A percentile compares a stretch with the other conserved stretches of the same genome.
Evolutionary conservation across 192 early-diverging fungal genomes (phyloP).

Genomic region (Chytriomyces hyalinus): DNA sequence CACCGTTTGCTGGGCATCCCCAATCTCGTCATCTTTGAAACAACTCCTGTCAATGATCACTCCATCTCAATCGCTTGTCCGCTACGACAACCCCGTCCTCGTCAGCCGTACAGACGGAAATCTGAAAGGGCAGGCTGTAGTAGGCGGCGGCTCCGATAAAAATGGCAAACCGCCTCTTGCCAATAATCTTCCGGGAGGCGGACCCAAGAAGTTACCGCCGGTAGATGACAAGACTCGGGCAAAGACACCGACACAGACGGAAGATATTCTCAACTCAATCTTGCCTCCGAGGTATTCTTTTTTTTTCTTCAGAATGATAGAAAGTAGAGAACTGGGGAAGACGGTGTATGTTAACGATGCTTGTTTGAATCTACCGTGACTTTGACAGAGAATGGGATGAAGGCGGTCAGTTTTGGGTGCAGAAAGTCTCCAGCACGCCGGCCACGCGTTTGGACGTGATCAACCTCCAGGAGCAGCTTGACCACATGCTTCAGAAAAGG

Average conservation of each 20-base stretch:
- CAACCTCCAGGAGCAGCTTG: conserved; percentile 67
- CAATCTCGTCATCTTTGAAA: too few relatives aligned
- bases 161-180: conserved; percentile 35
- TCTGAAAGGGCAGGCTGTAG: conserved; percentile 23
- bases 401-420: conserved; percentile 65
- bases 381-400: conserved; percentile 66
- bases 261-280: conserved; percentile 69
- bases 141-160: conserved; percentile 24
- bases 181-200: conserved; percentile 30
- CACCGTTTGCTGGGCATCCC: too few relatives aligned
- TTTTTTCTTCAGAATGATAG: not conserved
- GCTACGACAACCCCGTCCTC: conserved; percentile 68
- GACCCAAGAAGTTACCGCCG: conserved; percentile 58
- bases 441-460: conserved; percentile 64
- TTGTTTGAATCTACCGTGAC: not conserved
- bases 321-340: not conserved
- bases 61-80: conserved; percentile 58
- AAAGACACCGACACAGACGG: conserved; percentile 67
- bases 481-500: conserved; percentile 70
- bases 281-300: conserved; percentile 57
- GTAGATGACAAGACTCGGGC: conserved; percentile 64
- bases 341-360: not conserved
- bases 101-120: conserved; percentile 58
- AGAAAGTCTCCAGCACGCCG: conserved; percentile 66
- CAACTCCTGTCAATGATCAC: conserved; percentile 37